A percentile compares a stretch with the other conserved stretches of the same genome.
Conservation (phyloP, 306 rosid species). For the Ceratonia siliqua region DNA sequence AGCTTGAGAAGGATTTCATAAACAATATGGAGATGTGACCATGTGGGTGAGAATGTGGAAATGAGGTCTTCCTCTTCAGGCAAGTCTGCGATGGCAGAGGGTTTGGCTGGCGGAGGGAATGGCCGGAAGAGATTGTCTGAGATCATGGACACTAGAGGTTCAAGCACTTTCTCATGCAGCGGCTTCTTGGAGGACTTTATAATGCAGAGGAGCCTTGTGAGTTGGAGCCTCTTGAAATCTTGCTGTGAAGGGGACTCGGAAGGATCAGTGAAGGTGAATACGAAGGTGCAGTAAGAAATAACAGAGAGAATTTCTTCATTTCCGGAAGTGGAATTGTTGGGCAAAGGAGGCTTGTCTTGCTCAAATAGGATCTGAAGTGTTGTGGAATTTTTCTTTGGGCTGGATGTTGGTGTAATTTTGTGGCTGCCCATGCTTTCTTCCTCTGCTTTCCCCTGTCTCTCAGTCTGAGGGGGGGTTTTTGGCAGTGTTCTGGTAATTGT, state of each 20-base stretch:
- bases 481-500: constrained; percentile 13
- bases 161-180: constrained; percentile 40
- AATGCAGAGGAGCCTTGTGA: constrained; percentile 52
- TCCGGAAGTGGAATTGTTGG: constrained; percentile 30
- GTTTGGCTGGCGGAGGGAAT: constrained; percentile 66
- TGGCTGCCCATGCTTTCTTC: constrained; percentile 43
- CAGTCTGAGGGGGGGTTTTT: neutral
- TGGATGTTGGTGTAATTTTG: constrained; percentile 28
- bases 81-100: constrained; percentile 34
- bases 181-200: constrained; percentile 57
- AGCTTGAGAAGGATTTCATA: constrained; percentile 69
- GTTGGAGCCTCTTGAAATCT: constrained; percentile 62
- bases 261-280: constrained; percentile 53
- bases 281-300: constrained; percentile 55
- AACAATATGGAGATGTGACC: constrained; percentile 75
- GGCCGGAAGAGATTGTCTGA: constrained; percentile 67
- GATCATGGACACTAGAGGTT: constrained; percentile 60
- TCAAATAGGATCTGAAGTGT: constrained; percentile 58
- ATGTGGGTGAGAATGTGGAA: constrained; percentile 46
- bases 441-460: neutral
- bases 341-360: constrained; percentile 37
- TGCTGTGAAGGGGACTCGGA: constrained; percentile 58
- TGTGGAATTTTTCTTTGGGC: constrained; percentile 28
- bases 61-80: constrained; percentile 69
- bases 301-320: constrained; percentile 57